A percentile compares a stretch with the other conserved stretches of the same genome.
Evolutionary conservation across 169 alveolate genomes (phyloP).

Genomic region (Plasmodium billcollinsi): DNA sequence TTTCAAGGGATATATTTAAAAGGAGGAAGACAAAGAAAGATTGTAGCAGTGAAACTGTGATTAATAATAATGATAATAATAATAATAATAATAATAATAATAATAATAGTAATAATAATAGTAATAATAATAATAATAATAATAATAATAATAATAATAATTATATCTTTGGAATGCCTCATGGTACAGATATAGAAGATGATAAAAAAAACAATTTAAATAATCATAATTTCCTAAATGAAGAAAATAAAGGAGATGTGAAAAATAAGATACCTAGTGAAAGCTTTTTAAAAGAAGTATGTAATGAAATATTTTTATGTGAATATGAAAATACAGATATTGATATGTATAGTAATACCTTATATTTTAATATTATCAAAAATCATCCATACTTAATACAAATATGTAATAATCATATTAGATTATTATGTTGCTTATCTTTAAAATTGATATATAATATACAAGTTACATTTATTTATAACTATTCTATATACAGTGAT

Average conservation of each 20-base stretch:
- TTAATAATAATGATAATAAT: neutral
- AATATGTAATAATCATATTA: conserved; percentile 15
- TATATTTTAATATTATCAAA: conserved; percentile 32
- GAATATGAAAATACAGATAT: conserved; percentile 69
- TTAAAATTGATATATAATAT: conserved; percentile 19
- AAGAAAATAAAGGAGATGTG: neutral
- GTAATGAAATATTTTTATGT: conserved; percentile 36
- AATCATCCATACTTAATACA: conserved; percentile 54
- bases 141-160: no score
- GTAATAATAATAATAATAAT: no score
- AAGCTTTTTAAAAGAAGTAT: neutral
- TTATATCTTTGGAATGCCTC: no score
- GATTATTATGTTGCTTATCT: conserved; percentile 62
- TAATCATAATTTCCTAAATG: neutral
- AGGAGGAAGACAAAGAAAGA: neutral
- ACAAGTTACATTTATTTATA: conserved; percentile 14
- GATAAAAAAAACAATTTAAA: conserved; percentile 2
- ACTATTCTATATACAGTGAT: conserved; percentile 23
- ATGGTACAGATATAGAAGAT: neutral
- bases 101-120: no score
- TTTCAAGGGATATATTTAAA: conserved; percentile 23
- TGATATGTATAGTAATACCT: conserved; percentile 13
- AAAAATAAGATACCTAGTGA: neutral
- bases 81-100: no score
- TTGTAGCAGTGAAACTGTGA: neutral